Base-by-base conservation (phyloP, 305 asterid genomes). In the Fraxinus angustifolia region DNA sequence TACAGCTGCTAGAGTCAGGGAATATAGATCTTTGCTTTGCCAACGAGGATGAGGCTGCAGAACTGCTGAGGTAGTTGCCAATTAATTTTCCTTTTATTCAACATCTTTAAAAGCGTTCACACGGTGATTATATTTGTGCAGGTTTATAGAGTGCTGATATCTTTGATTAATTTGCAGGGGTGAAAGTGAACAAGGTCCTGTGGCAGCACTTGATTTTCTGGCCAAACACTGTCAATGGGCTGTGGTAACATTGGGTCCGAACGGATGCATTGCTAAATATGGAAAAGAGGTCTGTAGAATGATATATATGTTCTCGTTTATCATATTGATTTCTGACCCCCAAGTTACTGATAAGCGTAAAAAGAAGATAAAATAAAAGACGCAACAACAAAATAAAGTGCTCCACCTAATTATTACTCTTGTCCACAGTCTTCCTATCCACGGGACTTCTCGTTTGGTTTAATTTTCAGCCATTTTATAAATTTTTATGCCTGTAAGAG, bases 21-120 rank as follows among this genome's bases (percentile, higher is more conserved):
- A 90, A 89, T 65, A 90, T 96, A 67, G 98, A 96, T 83, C 95
- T 96, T 75, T 96, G 99, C 88, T 96, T 93, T 79, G 99, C 99
- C 42, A 96, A 96, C 68, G 99, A 96, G 91, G 99, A 96, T 76
- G 99, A 94, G 88, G 99, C 98, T 36, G 86, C 88, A n/a, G 98
- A 91, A 85, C 91, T 96, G 26, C 83, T 95, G 79, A 92, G 95
- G 99, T 95, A 80, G 79, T 65, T 85, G 76, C 48, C 72, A 60
- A 79, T 81, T 77, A 42, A 62, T 79, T 73, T 19, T 79, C 75
- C 11, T 78, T 60, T 31, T 30, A 10, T 33, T 2, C 72, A 10
- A 60, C 7, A 12, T 34, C 45, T 30, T 14, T 8, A 3, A 35
- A 74, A 35, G 48, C 50, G 73, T 56, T 50, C 50, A 33, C 14